Base-by-base conservation (phyloP, 2,329 filamentous ascomycete genomes). In the Diaporthe citri region DNA sequence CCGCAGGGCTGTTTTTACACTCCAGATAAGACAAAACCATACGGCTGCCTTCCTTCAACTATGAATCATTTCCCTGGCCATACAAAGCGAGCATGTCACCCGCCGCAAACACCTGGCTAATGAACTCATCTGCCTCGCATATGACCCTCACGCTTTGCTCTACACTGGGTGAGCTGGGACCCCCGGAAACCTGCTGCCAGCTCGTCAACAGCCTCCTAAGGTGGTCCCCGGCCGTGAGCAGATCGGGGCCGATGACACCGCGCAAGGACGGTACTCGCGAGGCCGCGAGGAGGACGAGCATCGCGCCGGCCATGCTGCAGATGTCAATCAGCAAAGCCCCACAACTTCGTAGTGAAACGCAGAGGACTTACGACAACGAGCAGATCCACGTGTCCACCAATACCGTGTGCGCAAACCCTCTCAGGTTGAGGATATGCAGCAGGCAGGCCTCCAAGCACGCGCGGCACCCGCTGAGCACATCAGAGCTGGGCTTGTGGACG, bases 351-450 rank as follows among this genome's bases (percentile, higher is more conserved):
- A 13, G 17, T 7, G 13, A 31, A 52, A 39, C 25, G 20, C 25
- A 4, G 17, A 4, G 4, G 1, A 83, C 86, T 79, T 80, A 89
- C 87, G 87, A 89, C 0, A 90, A 77, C 0, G 87, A 87, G 60
- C 88, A 90, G 31, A 89, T 89, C 88, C 88, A 90, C 0, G 87
- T 88, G 77, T 90, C 88, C 1, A 89, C 84, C 46, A 90, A 79
- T 0, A 89, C 84, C 0, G 88, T 90, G 64, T 90, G 88, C 0
- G 85, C 82, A 72, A 87, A 88, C 0, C 85, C 85, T 31, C 85
- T 78, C 4, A 89, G 76, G 52, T 89, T 88, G 55, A 87, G 79
- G 0, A 88, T 87, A 70, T 89, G 88, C 52, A 88, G 76, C 20
- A 87, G 77, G 43, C 87, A 88, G 0, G 87, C 86, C 71, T 88